Evolutionary conservation across 163 green algal genomes (phyloP).

Genomic region (Chlorella variabilis): DNA sequence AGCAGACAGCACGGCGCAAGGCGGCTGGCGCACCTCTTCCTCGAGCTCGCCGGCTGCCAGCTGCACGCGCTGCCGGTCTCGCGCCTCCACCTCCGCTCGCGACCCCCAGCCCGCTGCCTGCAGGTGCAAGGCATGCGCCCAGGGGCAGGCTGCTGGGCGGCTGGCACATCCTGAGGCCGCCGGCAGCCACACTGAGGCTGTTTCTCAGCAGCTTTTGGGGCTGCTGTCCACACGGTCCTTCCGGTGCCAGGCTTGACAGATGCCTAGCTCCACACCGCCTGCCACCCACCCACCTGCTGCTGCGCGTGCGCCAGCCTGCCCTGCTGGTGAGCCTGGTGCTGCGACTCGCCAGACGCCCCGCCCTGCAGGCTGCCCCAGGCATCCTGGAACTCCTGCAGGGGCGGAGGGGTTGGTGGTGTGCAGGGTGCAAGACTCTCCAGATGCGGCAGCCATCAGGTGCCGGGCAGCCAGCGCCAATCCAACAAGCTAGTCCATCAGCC

Average conservation of each 20-base stretch:
- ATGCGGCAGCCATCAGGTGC: not conserved
- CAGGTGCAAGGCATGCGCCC: no score
- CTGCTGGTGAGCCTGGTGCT: not conserved
- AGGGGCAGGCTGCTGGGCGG: no score
- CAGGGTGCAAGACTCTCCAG: not conserved
- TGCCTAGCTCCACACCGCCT: no score
- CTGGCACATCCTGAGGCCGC: no score
- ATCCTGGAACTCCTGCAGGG: constrained; percentile 2
- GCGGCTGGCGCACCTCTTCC: not conserved
- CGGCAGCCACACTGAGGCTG: no score
- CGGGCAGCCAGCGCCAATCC: no score
- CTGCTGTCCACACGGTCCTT: no score
- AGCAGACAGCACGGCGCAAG: no score
- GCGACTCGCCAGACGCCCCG: not conserved
- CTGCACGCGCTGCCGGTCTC: not conserved
- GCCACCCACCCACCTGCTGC: not conserved
- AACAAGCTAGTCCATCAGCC: no score
- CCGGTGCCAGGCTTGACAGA: no score
- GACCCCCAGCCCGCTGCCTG: not conserved
- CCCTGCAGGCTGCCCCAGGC: not conserved
- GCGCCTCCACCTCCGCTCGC: not conserved
- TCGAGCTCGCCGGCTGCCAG: not conserved
- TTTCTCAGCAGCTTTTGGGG: no score
- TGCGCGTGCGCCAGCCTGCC: not conserved
- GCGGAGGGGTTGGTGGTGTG: no score